Conservation (phyloP, 1,284 basidiomycete species). For the Ustilago loliicola region DNA sequence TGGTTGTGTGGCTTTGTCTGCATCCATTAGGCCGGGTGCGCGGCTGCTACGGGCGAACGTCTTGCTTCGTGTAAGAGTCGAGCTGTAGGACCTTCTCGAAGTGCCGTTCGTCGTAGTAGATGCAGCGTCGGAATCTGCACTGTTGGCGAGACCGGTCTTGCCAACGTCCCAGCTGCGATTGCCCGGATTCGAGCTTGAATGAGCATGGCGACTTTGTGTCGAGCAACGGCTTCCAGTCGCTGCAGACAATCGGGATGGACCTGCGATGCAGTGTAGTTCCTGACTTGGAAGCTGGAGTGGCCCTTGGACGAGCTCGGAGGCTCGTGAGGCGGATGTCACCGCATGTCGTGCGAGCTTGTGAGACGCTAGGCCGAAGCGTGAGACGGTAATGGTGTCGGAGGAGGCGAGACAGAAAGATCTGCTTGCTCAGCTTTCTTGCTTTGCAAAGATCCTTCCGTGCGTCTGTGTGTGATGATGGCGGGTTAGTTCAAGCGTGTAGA, state of each 20-base stretch:
- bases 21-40: not conserved
- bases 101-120: not conserved
- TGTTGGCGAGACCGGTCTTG: conserved; percentile 1
- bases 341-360: conserved; percentile 32
- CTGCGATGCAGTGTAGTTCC: conserved; percentile 26
- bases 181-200: conserved; percentile 32
- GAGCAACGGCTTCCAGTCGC: not conserved
- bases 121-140: conserved; percentile 10
- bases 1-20: conserved; percentile 10
- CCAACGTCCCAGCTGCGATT: conserved; percentile 9
- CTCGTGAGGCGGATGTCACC: conserved; percentile 33
- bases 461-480: not conserved
- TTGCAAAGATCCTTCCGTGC: conserved; percentile 28
- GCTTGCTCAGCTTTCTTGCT: conserved; percentile 35
- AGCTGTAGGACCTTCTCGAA: conserved; percentile 19
- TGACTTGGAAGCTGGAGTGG: conserved; percentile 15
- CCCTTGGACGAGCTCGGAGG: conserved; percentile 15
- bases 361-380: conserved; percentile 32
- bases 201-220: conserved; percentile 14
- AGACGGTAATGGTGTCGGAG: conserved; percentile 35
- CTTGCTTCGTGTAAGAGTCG: conserved; percentile 12
- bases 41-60: not conserved
- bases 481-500: not conserved
- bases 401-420: conserved; percentile 14
- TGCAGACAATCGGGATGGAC: conserved; percentile 32